A percentile compares a stretch with the other conserved stretches of the same genome.
Evolutionary conservation across 2,329 filamentous ascomycete genomes (phyloP).

Genomic region (Phyllosticta paracitricarpa): DNA sequence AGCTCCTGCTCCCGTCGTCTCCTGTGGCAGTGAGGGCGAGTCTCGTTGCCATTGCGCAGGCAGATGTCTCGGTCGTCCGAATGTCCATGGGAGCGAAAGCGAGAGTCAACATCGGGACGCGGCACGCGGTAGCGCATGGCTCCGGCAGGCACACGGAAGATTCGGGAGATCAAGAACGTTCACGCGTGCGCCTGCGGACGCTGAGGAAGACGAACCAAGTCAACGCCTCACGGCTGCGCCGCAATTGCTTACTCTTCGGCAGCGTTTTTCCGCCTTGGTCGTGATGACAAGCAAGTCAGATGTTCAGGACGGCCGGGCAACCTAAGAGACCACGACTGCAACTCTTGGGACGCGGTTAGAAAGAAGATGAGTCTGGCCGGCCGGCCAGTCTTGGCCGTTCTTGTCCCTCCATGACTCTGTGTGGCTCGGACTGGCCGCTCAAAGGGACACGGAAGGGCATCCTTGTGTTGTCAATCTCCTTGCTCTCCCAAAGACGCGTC

Average conservation of each 20-base stretch:
- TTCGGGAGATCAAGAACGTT: background rate
- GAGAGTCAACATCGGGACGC: background rate
- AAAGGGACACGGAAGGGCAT: background rate
- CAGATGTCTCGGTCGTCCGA: background rate
- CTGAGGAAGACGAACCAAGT: background rate
- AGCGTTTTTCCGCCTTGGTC: background rate
- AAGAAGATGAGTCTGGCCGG: background rate
- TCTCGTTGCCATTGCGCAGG: background rate
- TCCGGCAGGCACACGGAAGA: background rate
- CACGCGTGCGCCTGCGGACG: background rate
- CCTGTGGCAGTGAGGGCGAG: background rate
- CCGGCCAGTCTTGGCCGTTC: background rate
- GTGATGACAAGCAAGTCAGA: background rate
- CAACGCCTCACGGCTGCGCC: background rate
- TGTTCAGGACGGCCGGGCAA: background rate
- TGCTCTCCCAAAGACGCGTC: background rate
- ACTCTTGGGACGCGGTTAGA: background rate
- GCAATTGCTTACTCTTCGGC: background rate
- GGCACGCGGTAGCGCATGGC: background rate
- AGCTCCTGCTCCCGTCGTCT: background rate
- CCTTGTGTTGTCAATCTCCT: background rate
- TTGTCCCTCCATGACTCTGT: background rate
- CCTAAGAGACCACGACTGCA: background rate
- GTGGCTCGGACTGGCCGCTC: background rate
- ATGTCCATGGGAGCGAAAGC: background rate